Evolutionary conservation across 495 filamentous ascomycete species (phyloP).

Genomic region (Cercophora newfieldiana): DNA sequence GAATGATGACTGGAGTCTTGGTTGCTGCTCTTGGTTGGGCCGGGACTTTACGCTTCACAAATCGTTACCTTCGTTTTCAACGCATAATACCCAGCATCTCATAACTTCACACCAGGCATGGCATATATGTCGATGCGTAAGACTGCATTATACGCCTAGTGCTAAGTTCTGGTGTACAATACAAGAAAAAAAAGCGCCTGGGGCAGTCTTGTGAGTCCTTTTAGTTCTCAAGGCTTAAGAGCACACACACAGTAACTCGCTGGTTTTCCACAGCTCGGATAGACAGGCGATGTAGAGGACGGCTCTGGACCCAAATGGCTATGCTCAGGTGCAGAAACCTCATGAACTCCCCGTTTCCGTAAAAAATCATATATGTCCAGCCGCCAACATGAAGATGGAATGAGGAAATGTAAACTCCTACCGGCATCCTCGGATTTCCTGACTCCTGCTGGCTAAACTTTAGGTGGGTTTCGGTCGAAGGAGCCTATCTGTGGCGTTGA

Average conservation of each 20-base stretch:
- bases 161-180: too few species aligned
- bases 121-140: too few species aligned
- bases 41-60: background rate
- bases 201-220: background rate
- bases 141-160: too few species aligned
- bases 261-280: background rate
- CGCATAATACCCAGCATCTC: too few species aligned
- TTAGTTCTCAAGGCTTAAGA: background rate
- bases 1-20: slow-evolving; percentile 47
- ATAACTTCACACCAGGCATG: too few species aligned
- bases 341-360: background rate
- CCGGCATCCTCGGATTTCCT: too few species aligned
- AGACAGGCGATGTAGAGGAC: background rate
- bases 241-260: background rate
- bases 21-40: background rate
- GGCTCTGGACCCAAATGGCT: background rate
- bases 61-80: too few species aligned
- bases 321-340: background rate
- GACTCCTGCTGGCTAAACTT: background rate
- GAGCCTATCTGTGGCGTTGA: slow-evolving; percentile 44
- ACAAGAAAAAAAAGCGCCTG: background rate
- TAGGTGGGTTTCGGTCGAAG: slow-evolving; percentile 41
- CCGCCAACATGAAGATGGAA: background rate
- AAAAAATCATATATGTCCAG: background rate
- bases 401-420: too few species aligned